Evolutionary conservation across 352 stramenopile species (phyloP), one percentile per base, ranked within the genome.

Genomic region (Halophytophthora polymorphica): DNA sequence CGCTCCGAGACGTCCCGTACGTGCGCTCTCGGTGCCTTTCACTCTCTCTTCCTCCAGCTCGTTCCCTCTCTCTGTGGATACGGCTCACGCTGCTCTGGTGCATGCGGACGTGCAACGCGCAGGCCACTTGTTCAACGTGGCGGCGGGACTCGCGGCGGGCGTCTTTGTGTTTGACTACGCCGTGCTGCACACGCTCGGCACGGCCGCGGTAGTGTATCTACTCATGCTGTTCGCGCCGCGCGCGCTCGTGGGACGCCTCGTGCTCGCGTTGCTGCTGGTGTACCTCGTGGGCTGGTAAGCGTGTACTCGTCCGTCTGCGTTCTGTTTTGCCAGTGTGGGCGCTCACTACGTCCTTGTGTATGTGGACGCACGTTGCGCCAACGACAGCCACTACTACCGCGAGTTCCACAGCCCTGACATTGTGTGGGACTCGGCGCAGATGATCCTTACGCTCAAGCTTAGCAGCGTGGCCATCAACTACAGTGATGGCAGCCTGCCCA

Each of bases 391-490:
- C 62, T 90, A 88, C 56, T 94, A 90, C 61, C 84, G 84, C 56
- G 81, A 94, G 49, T 90, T 86, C 58, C 58, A 88, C 53, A 85
- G 71, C 36, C 82, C 81, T 0, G 73, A 91, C 45, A 79, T 94
- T 48, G 77, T 93, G 18, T 93, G 83, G 83, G 81, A 92, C 53
- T 70, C 75, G 40, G 79, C 83, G n/a, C 81, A 92, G 56, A 94
- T 94, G 84, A 88, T 94, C 49, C 45, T 92, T 37, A 92, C 80
- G 39, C 69, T 94, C 12, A 94, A 94, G 57, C 66, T 94, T 17
- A 88, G 73, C 62, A 84, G 71, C 53, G 57, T 90, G 19, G 79
- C 81, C 3, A 83, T 89, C 35, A 94, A 90, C 64, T 94, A 92
- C 64, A 86, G 77, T 43, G 84, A 94, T 31, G 84, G 76, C 14